Evolutionary conservation across 2,329 filamentous ascomycete genomes (phyloP).

Genomic region (Raffaelea deltoideospora): DNA sequence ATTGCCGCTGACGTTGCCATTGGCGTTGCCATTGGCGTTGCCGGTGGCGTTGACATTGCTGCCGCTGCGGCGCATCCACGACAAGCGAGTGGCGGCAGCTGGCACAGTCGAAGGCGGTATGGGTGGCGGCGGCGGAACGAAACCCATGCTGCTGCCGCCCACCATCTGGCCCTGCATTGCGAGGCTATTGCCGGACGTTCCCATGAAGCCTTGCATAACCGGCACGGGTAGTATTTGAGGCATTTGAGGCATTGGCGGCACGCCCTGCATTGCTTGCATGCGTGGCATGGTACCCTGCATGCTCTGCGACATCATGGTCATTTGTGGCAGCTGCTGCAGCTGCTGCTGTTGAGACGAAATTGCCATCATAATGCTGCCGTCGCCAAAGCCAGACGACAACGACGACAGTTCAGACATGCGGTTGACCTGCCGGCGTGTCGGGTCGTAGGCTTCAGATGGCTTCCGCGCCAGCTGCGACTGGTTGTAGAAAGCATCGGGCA

Average conservation of each 20-base stretch:
- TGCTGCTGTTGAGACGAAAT: slow-evolving; percentile 16
- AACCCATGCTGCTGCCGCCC: not conserved
- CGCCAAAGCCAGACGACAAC: slow-evolving; percentile 49
- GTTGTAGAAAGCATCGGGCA: slow-evolving; percentile 22
- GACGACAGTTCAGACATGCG: slow-evolving; percentile 39
- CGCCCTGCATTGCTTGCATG: too few relatives aligned
- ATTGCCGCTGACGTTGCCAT: not conserved
- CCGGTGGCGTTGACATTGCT: not conserved
- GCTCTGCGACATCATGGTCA: slow-evolving; percentile 4
- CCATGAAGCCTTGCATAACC: not conserved
- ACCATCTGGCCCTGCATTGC: slow-evolving; percentile 4
- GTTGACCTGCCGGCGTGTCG: slow-evolving; percentile 19
- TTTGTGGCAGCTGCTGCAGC: too few relatives aligned
- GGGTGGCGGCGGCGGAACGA: not conserved
- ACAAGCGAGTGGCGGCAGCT: slow-evolving; percentile 9
- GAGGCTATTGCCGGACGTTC: too few relatives aligned
- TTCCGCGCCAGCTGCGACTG: slow-evolving; percentile 22
- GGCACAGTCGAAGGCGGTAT: not conserved
- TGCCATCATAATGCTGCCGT: slow-evolving; percentile 32
- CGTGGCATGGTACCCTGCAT: not conserved
- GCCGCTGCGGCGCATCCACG: slow-evolving; percentile 7
- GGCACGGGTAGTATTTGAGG: too few relatives aligned
- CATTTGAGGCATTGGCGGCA: too few relatives aligned
- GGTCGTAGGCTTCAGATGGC: slow-evolving; percentile 20
- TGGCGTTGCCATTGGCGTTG: not conserved